Conservation (phyloP, 495 filamentous ascomycete genomes). For the Glutinoglossum americanum region DNA sequence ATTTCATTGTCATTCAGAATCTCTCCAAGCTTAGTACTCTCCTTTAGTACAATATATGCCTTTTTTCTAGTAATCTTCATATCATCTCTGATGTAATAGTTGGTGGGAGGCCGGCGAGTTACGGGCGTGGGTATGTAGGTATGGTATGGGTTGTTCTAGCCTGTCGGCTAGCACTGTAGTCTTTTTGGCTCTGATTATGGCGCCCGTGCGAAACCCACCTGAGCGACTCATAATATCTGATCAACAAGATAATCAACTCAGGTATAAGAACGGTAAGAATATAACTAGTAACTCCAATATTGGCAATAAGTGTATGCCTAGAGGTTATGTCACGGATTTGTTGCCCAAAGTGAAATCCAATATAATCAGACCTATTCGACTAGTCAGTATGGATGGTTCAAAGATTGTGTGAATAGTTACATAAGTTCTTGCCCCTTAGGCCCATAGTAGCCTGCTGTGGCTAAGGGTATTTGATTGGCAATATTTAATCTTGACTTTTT, state of each 20-base stretch:
- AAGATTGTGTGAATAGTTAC: not conserved
- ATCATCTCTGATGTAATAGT: too few relatives aligned
- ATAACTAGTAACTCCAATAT: constrained; percentile 48
- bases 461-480: not conserved
- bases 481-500: not conserved
- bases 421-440: not conserved
- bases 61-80: constrained; percentile 26
- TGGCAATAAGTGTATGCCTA: constrained; percentile 30
- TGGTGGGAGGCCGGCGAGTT: too few relatives aligned
- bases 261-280: constrained; percentile 79
- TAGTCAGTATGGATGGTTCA: not conserved
- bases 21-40: constrained; percentile 61
- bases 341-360: not conserved
- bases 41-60: constrained; percentile 38
- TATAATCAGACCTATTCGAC: not conserved
- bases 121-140: too few relatives aligned
- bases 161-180: too few relatives aligned
- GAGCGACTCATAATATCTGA: too few relatives aligned
- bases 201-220: too few relatives aligned
- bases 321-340: not conserved
- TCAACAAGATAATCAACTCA: constrained; percentile 52
- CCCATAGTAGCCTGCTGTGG: not conserved
- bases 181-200: too few relatives aligned
- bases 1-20: constrained; percentile 34
- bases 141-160: too few relatives aligned